A percentile compares a stretch with the other conserved stretches of the same genome.
phyloP scores from a whole-genome alignment of 768 basidiomycete species.

The Boletus reticulatus region DNA sequence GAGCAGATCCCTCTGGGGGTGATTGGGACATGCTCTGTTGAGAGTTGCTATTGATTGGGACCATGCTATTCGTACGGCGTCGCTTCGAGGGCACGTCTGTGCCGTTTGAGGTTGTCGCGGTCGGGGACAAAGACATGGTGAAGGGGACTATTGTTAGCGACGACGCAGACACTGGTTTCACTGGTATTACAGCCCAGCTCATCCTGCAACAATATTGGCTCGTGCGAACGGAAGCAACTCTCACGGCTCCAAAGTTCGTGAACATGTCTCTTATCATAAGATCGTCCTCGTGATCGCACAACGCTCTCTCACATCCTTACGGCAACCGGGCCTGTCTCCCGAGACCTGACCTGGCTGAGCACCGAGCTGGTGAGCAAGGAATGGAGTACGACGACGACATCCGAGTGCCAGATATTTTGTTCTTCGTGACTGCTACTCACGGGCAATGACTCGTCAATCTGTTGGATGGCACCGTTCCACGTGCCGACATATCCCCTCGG shows the following conservation, averaged over 20 bases:
- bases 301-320: too few species aligned
- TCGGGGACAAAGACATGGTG: slow-evolving; percentile 67
- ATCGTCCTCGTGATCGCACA: too few species aligned
- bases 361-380: too few species aligned
- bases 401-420: too few species aligned
- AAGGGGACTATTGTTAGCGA: slow-evolving; percentile 16
- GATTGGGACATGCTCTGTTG: slow-evolving; percentile 36
- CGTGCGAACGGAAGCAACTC: too few species aligned
- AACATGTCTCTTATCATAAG: too few species aligned
- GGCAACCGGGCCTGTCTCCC: too few species aligned
- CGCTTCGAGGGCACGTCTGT: slow-evolving; percentile 58
- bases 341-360: too few species aligned
- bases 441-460: neutral
- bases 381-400: too few species aligned
- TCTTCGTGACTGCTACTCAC: too few species aligned
- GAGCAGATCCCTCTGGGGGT: slow-evolving; percentile 30
- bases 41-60: slow-evolving; percentile 9
- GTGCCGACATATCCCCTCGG: slow-evolving; percentile 16
- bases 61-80: slow-evolving; percentile 45
- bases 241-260: too few species aligned
- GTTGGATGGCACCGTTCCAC: neutral
- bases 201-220: neutral
- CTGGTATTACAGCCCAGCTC: neutral
- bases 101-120: slow-evolving; percentile 53
- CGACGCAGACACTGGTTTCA: slow-evolving; percentile 14